Conservation (phyloP, 257 asterid genomes). For the Jaltomata sinuosa region DNA sequence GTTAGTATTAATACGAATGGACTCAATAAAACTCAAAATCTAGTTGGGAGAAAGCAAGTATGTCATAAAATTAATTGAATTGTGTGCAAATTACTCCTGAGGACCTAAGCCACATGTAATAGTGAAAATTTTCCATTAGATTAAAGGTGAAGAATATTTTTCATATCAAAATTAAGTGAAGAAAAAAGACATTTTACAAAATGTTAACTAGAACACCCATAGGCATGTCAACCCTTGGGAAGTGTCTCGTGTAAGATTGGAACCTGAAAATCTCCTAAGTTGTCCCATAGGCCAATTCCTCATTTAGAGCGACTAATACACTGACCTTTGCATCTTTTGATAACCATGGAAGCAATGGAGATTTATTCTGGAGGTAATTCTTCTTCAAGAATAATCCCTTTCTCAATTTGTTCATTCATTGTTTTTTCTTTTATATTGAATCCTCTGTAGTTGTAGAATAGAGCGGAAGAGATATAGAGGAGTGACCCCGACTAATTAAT, state of each 20-base stretch:
- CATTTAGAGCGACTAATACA: background rate
- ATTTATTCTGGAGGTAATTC: conserved; percentile 38
- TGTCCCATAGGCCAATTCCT: background rate
- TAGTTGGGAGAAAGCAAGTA: background rate
- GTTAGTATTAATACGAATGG: background rate
- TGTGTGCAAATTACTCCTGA: too few species aligned
- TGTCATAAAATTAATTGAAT: too few species aligned
- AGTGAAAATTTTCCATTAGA: too few species aligned
- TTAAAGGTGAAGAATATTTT: too few species aligned
- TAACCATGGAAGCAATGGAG: conserved; percentile 46
- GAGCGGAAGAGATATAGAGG: background rate
- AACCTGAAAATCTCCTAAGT: background rate
- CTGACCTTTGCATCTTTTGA: background rate
- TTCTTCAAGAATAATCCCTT: background rate
- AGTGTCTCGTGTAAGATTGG: background rate
- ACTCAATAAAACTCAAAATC: too few species aligned
- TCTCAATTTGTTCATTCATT: background rate
- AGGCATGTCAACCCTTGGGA: background rate
- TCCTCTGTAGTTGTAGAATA: background rate
- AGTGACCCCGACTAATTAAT: background rate
- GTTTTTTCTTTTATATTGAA: background rate
- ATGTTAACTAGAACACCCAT: too few species aligned
- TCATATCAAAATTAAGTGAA: too few species aligned
- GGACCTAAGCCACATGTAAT: too few species aligned
- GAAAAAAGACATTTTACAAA: too few species aligned